phyloP scores from a whole-genome alignment of 192 early-diverging fungal genomes.

The Linderina pennispora region DNA sequence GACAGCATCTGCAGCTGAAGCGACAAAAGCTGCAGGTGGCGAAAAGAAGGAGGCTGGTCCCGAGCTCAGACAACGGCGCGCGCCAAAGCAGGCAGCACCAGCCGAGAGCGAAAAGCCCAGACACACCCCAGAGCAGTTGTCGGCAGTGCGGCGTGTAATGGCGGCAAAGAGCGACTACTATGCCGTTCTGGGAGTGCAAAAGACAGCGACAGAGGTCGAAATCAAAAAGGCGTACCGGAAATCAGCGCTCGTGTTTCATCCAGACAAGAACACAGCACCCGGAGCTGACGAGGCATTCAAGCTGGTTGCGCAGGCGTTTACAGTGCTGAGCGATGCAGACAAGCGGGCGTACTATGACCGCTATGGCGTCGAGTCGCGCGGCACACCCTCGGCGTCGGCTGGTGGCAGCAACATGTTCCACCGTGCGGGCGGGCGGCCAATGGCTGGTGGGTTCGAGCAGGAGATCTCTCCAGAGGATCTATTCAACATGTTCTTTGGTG shows the following conservation, averaged over 20 bases:
- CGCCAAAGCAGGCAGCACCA: not conserved
- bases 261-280: constrained; percentile 92
- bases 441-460: constrained; percentile 50
- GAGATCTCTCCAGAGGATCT: constrained; percentile 92
- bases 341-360: constrained; percentile 85
- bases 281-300: constrained; percentile 97
- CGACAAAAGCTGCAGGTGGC: too few relatives aligned
- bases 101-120: constrained; percentile 41
- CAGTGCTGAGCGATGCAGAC: constrained; percentile 77
- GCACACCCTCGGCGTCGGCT: constrained; percentile 44
- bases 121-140: constrained; percentile 71
- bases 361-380: constrained; percentile 52
- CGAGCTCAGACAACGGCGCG: too few relatives aligned
- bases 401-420: constrained; percentile 25
- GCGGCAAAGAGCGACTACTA: constrained; percentile 76
- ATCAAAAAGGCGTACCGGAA: constrained; percentile 95
- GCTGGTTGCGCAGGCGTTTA: constrained; percentile 88
- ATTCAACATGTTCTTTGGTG: constrained; percentile 95
- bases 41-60: too few relatives aligned
- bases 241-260: constrained; percentile 90
- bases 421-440: not conserved
- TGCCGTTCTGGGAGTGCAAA: constrained; percentile 69
- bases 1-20: not conserved
- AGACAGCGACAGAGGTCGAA: constrained; percentile 69
- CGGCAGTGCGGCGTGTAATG: constrained; percentile 73